phyloP scores from a whole-genome alignment of 2,329 filamentous ascomycete genomes.

The Pyrenochaeta sp. region DNA sequence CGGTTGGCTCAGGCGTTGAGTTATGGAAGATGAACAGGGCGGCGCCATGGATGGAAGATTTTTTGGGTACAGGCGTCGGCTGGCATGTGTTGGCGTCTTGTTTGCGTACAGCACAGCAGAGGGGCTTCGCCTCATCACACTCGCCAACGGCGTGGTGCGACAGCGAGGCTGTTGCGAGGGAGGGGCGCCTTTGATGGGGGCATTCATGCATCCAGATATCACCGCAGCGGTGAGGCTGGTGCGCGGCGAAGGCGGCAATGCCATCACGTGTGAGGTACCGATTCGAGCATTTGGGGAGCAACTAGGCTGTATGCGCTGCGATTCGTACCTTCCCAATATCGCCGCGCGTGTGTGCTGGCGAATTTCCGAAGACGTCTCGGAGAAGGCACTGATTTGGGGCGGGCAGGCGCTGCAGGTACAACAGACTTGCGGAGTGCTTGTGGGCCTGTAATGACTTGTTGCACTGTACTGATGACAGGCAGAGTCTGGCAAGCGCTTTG shows the following conservation, averaged over 20 bases:
- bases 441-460: slow-evolving; percentile 2
- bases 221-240: slow-evolving; percentile 17
- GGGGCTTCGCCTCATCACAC: too few species aligned
- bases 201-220: slow-evolving; percentile 1
- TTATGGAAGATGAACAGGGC: not conserved
- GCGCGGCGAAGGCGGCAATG: not conserved
- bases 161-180: slow-evolving; percentile 1
- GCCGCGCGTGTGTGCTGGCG: slow-evolving; percentile 10
- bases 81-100: too few species aligned
- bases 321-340: not conserved
- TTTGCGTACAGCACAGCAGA: too few species aligned
- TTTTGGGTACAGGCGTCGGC: not conserved
- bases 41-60: not conserved
- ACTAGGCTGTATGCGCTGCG: not conserved
- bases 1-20: not conserved
- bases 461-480: not conserved
- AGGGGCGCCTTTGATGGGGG: not conserved
- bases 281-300: not conserved
- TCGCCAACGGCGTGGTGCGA: too few species aligned
- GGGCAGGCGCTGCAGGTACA: slow-evolving; percentile 16
- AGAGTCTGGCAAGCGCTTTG: too few species aligned
- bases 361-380: slow-evolving; percentile 15
- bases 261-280: slow-evolving; percentile 9
- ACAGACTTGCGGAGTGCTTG: not conserved
- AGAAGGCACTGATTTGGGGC: slow-evolving; percentile 12